Conservation (phyloP, 306 rosid species). For the Alnus rubra region DNA sequence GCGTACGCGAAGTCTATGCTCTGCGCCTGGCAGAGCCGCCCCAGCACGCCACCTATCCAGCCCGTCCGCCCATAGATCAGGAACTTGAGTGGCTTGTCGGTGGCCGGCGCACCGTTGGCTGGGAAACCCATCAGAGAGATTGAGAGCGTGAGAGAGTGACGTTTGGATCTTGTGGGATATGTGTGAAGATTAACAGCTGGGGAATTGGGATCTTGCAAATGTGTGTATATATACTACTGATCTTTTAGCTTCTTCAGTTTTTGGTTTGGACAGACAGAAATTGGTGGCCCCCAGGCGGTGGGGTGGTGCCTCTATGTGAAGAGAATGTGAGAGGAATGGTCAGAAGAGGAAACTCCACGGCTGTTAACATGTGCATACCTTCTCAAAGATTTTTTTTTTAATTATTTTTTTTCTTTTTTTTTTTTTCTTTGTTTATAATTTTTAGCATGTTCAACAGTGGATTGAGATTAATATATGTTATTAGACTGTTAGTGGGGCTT, state of each 20-base stretch:
- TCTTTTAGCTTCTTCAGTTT: background rate
- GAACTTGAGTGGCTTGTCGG: slow-evolving; percentile 48
- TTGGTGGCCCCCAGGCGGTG: background rate
- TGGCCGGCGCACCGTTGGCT: slow-evolving; percentile 40
- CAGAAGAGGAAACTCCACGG: background rate
- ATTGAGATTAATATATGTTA: no score
- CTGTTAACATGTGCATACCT: background rate
- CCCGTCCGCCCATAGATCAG: slow-evolving; percentile 83
- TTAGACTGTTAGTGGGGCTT: no score
- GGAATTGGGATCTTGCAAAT: background rate
- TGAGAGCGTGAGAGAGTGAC: background rate
- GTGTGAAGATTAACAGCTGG: background rate
- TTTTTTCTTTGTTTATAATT: no score
- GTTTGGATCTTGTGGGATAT: slow-evolving; percentile 19
- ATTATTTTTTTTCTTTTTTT: no score
- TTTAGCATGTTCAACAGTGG: no score
- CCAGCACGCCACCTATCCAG: slow-evolving; percentile 87
- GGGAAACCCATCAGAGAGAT: slow-evolving; percentile 58
- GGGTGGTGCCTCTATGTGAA: background rate
- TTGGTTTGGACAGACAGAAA: background rate
- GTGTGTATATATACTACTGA: background rate
- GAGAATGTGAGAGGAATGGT: background rate
- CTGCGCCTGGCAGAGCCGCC: slow-evolving; percentile 58
- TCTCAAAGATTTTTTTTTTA: background rate
- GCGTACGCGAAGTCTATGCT: slow-evolving; percentile 55